These are phyloP conservation scores for Combretum micranthum DNA, from an alignment of 345 rosid species.

Conservation along the genomic window DNA sequence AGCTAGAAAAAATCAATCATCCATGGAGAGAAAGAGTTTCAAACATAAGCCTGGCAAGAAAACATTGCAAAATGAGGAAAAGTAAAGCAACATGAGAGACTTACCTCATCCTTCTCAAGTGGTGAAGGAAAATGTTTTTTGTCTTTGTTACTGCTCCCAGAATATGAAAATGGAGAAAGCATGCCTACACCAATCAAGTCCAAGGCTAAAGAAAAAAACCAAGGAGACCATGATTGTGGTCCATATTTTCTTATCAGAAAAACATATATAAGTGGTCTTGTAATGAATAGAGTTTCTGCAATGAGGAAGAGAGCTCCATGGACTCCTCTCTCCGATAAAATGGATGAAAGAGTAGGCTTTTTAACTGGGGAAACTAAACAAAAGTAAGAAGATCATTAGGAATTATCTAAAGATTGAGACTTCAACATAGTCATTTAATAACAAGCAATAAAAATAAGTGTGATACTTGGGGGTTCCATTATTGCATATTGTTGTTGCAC, in stretches of 20 bases:
- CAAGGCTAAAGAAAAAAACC: constrained; percentile 75
- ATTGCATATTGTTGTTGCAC: constrained; percentile 58
- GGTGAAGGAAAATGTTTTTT: constrained; percentile 36
- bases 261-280: constrained; percentile 90
- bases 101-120: constrained; percentile 75
- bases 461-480: constrained; percentile 45
- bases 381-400: constrained; percentile 4
- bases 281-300: constrained; percentile 68
- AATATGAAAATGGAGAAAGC: constrained; percentile 33
- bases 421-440: neutral
- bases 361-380: constrained; percentile 32
- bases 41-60: constrained; percentile 1
- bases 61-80: neutral
- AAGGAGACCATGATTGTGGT: constrained; percentile 82
- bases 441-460: neutral
- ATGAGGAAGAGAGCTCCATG: constrained; percentile 51
- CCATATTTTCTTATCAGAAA: constrained; percentile 74
- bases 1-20: no score
- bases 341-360: constrained; percentile 36
- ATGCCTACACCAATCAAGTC: constrained; percentile 54
- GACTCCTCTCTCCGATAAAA: constrained; percentile 65
- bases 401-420: neutral
- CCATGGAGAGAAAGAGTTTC: neutral
- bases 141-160: constrained; percentile 27
- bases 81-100: constrained; percentile 1